Base-by-base conservation (phyloP, 768 basidiomycete species). In the Phlebiopsis flavidoalba region DNA sequence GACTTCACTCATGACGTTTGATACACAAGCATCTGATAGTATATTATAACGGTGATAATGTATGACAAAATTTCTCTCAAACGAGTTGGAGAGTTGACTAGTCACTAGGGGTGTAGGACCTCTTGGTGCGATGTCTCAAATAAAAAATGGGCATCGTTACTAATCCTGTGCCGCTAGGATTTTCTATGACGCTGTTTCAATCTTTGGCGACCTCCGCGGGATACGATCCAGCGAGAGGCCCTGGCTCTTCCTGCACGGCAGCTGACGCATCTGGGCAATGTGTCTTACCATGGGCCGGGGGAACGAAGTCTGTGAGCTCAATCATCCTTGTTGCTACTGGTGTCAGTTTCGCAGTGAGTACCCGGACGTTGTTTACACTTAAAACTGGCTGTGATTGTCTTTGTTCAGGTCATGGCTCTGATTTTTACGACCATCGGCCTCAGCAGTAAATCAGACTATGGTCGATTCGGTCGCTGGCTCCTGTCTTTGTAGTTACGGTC, bases 1-100 rank as follows among this genome's bases (percentile, higher is more conserved):
- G 36, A 35, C 8, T 17, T 12, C 21, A 12, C 17, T 37, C 48
- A 10, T 15, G 43, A 22, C n/a, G 11, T 8, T 31, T 17, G 31
- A 14, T 17, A 45, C 49, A 8, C n/a, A 37, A 43, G 45, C 33
- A 43, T 17, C 35, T 56, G 19, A 35, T 46, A 92, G 90, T 91
- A 60, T 91, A 91, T 67, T 89, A 86, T 72, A 93, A 91, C 60
- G 90, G 89, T 56, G 84, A 91, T 63, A 91, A 89, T 71, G 88
- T 88, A 64, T n/a, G 79, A 63, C 17, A n/a, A n/a, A 14, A 19
- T 0, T 11, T 21, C 14, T 50, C 26, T 6, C 26, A 31, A 31
- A 2, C 6, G 2, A 10, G 11, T 12, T 10, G 8, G 3, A 8
- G 8, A 17, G 17, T 8, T 43, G 17, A 43, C 40, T 43, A 12